Conservation (phyloP, 306 rosid species). For the Rubus parviflorus region DNA sequence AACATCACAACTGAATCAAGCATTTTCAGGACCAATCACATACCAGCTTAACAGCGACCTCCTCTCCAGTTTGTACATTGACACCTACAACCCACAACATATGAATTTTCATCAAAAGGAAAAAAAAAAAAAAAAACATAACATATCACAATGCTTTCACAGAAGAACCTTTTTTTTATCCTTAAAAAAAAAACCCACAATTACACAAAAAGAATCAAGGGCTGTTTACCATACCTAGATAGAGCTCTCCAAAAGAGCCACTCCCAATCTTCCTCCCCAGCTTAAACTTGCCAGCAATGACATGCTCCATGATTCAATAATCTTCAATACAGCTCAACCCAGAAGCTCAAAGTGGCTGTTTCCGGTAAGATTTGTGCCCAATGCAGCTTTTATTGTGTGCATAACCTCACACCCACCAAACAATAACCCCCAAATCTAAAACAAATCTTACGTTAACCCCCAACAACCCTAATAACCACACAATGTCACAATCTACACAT, state of each 20-base stretch:
- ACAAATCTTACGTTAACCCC: slow-evolving; percentile 30
- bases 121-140: slow-evolving; percentile 18
- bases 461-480: slow-evolving; percentile 18
- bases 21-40: slow-evolving; percentile 30
- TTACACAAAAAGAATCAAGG: not conserved
- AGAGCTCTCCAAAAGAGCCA: slow-evolving; percentile 99
- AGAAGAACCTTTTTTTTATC: not conserved
- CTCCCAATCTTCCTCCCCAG: slow-evolving; percentile 99
- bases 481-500: slow-evolving; percentile 11
- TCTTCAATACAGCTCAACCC: slow-evolving; percentile 39
- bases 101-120: slow-evolving; percentile 15
- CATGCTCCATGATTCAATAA: slow-evolving; percentile 80
- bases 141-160: slow-evolving; percentile 5
- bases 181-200: not conserved
- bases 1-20: slow-evolving; percentile 8
- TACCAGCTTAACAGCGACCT: slow-evolving; percentile 99
- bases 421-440: slow-evolving; percentile 32
- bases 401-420: slow-evolving; percentile 35
- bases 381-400: slow-evolving; percentile 38
- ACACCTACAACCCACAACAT: slow-evolving; percentile 51
- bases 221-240: slow-evolving; percentile 53
- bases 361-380: slow-evolving; percentile 40
- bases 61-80: slow-evolving; percentile 95
- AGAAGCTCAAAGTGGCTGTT: slow-evolving; percentile 29
- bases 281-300: slow-evolving; percentile 87